Evolutionary conservation across 345 rosid species (phyloP).

Genomic region (Triadica sebifera): DNA sequence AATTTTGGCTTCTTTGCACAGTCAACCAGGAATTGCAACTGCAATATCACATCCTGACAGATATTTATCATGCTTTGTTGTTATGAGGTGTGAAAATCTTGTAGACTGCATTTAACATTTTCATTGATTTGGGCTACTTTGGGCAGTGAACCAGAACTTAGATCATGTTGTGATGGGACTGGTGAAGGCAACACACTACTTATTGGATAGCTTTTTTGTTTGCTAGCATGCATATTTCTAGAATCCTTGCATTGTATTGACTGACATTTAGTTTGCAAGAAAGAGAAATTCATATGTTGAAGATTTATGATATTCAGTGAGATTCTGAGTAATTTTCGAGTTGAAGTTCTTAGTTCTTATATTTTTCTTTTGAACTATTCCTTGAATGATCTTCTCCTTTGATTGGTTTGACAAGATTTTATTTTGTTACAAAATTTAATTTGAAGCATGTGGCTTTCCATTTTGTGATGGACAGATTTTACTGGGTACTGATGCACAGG

Average conservation of each 20-base stretch:
- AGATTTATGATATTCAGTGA: not conserved
- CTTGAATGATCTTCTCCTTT: no score
- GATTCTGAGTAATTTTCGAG: not conserved
- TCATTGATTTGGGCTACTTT: not conserved
- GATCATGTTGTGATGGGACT: not conserved
- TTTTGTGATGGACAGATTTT: not conserved
- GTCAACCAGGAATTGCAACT: not conserved
- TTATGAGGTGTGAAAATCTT: not conserved
- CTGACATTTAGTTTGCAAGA: not conserved
- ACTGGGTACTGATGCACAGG: no score
- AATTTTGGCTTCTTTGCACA: no score
- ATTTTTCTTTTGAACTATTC: not conserved
- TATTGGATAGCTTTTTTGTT: not conserved
- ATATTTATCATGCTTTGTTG: not conserved
- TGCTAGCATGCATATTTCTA: not conserved
- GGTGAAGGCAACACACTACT: not conserved
- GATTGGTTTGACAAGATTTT: not conserved
- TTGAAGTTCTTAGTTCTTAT: not conserved
- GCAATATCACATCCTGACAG: not conserved
- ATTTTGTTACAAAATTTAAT: not conserved
- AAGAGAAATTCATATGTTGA: not conserved
- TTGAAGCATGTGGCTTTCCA: not conserved
- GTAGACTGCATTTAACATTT: not conserved
- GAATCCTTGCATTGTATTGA: not conserved
- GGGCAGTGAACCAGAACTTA: not conserved